Evolutionary conservation across 768 basidiomycete genomes (phyloP).

Genomic region (Boletus insuetus): DNA sequence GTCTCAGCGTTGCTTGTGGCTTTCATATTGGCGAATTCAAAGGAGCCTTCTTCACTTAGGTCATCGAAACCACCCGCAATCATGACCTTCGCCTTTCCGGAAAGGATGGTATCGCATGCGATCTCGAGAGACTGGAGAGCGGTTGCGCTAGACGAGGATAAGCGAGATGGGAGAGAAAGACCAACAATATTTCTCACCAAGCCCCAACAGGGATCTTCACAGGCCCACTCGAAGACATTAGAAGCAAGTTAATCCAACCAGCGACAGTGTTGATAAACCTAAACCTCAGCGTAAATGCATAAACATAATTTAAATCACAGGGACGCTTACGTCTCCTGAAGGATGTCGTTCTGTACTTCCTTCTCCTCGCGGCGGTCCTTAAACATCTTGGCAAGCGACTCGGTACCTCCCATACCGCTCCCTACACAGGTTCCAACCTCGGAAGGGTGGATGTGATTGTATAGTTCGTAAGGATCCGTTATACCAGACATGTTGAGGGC

Average conservation of each 20-base stretch:
- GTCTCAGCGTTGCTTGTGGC: constrained; percentile 96
- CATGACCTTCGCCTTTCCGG: constrained; percentile 99
- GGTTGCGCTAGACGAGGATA: constrained; percentile 63
- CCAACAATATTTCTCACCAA: constrained; percentile 54
- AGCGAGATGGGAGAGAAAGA: not conserved
- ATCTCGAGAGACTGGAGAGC: constrained; percentile 98
- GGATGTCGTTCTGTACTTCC: constrained; percentile 96
- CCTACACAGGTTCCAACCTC: constrained; percentile 94
- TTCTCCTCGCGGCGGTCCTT: constrained; percentile 97
- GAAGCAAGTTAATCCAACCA: constrained; percentile 94
- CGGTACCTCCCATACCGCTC: constrained; percentile 96
- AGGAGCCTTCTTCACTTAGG: constrained; percentile 96
- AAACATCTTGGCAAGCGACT: constrained; percentile 94
- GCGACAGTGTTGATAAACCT: constrained; percentile 99
- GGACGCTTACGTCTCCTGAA: constrained; percentile 89
- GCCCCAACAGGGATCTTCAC: constrained; percentile 99
- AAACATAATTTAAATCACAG: not conserved
- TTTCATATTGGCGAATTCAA: constrained; percentile 99
- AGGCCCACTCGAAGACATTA: constrained; percentile 94
- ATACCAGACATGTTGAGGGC: constrained; percentile 96
- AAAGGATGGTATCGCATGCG: constrained; percentile 91
- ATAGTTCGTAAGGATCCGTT: constrained; percentile 97
- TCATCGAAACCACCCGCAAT: constrained; percentile 99
- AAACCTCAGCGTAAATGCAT: constrained; percentile 5
- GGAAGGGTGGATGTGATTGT: constrained; percentile 94